Percentiles rank a stretch among this genome's conserved stretches.
Evolutionary conservation across 257 asterid genomes (phyloP).

Genomic region (Euphrasia confusa): DNA sequence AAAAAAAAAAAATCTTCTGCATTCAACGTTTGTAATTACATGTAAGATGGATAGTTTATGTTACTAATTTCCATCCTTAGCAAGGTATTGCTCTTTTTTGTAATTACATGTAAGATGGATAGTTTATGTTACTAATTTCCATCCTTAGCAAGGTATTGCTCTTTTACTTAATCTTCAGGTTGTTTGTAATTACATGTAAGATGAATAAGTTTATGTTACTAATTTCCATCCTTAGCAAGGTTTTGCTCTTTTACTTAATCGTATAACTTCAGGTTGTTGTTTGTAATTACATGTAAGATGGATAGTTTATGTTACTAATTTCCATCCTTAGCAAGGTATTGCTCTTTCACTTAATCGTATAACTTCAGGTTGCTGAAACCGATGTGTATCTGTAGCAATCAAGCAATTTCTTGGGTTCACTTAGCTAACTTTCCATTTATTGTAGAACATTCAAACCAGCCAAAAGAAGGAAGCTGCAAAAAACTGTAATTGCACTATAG

Average conservation of each 20-base stretch:
- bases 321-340: conserved; percentile 13
- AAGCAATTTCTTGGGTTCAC: conserved; percentile 5
- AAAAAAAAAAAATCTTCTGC: conserved; percentile 4
- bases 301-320: conserved; percentile 1
- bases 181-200: too few species aligned
- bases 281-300: neutral
- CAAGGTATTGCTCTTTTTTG: too few species aligned
- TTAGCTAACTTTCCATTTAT: conserved; percentile 11
- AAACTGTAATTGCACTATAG: conserved; percentile 26
- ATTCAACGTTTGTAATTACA: neutral
- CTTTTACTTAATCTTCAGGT: too few species aligned
- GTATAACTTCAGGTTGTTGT: conserved; percentile 14
- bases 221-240: too few species aligned
- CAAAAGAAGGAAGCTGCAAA: conserved; percentile 76
- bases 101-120: too few species aligned
- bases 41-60: neutral
- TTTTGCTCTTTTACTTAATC: conserved; percentile 7
- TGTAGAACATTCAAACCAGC: conserved; percentile 47
- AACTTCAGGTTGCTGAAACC: conserved; percentile 15
- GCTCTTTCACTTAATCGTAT: conserved; percentile 8
- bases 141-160: conserved; percentile 9
- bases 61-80: too few species aligned
- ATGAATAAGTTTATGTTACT: too few species aligned
- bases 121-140: conserved; percentile 7
- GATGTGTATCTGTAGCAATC: conserved; percentile 4